Evolutionary conservation across 345 rosid species (phyloP), one percentile per base, ranked within the genome.

Genomic region (Citrus hindsii): DNA sequence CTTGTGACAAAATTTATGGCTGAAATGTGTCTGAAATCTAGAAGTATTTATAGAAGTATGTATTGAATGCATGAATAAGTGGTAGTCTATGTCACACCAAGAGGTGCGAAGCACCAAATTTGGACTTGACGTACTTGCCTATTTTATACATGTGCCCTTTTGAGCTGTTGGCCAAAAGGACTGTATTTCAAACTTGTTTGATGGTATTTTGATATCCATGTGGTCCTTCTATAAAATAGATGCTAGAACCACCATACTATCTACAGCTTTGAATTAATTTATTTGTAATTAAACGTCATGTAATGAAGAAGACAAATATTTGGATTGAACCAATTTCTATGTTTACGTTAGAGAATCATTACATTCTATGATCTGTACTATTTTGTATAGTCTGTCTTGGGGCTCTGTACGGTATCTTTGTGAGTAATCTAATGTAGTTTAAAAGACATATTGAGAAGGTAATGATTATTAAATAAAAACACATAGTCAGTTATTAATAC

Each of bases 1-100:
- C 5, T 25, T 42, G 14, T 74, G 55, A 65, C 40, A 60, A 33
- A 63, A 67, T 70, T n/a, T 79, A 35, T 33, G 73, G 72, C 51
- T 69, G 24, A 33, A 53, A 48, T 71, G 62, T 8, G 24, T 35
- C 6, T 21, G 69, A 66, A 33, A 33, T 40, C 25, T 16, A 33
- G 38, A 65, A 28, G 16, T 63, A 10, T 63, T 6, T n/a, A 25
- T 62, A 62, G 35, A 62, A 27, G 4, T 62, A 7, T 65, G 3
- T 32, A 21, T 9, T 19, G 46, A 6, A 66, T 35, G 27, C 25
- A 16, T 14, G 51, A 46, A 69, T 5, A 40, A 69, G 33, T 42
- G 73, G 35, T 24, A 42, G 33, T 42, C 33, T 40, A 7, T 9
- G 30, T 19, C 56, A 72, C 38, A 37, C 73, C 65, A 48, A 6